Evolutionary conservation across 1,284 basidiomycete genomes (phyloP), one percentile per base, ranked within the genome.

Genomic region (Marasmius tenuissimus): DNA sequence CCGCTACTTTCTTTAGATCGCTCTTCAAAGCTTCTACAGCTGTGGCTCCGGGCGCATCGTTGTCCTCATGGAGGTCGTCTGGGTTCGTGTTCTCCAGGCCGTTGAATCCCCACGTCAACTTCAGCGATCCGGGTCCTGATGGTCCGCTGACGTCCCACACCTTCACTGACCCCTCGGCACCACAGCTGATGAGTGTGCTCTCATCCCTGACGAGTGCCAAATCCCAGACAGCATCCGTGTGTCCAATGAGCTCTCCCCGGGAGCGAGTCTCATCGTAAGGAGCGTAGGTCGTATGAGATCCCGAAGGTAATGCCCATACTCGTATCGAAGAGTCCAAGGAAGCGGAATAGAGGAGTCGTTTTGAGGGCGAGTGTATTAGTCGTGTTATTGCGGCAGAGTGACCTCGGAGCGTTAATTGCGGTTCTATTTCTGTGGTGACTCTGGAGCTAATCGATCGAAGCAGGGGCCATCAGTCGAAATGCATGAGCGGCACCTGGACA

Each of bases 151-250:
- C 87, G 67, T 92, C 91, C 96, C 97, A 99, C 9, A 98, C 87
- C 75, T 97, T 97, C 67, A 98, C 91, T 0, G 85, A 80, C 12
- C 96, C 96, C 72, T 98, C 96, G 1, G 96, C 92, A 38, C 92
- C 91, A 69, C 92, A 95, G 66, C 92, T 94, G 57, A 96, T 93
- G 34, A 99, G 82, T 27, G 91, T 87, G 61, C 85, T 85, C 75
- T 91, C 89, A 68, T 90, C 89, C 63, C 87, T 81, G 40, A 87
- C 86, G 40, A 92, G 85, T 27, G 92, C 90, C 55, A 98, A 78
- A 71, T 96, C 96, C 96, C 97, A 98, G 11, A 98, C 92, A 3
- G 93, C 93, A 72, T 98, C 95, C 0, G 94, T 93, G 72, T 97
- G 94, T 1, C 95, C 96, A 42, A 96, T 87, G 35, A 98, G 85